These are phyloP conservation scores for Garcileccinum viscosum DNA, from an alignment of 1,284 basidiomycete genomes.

Conservation along the genomic window DNA sequence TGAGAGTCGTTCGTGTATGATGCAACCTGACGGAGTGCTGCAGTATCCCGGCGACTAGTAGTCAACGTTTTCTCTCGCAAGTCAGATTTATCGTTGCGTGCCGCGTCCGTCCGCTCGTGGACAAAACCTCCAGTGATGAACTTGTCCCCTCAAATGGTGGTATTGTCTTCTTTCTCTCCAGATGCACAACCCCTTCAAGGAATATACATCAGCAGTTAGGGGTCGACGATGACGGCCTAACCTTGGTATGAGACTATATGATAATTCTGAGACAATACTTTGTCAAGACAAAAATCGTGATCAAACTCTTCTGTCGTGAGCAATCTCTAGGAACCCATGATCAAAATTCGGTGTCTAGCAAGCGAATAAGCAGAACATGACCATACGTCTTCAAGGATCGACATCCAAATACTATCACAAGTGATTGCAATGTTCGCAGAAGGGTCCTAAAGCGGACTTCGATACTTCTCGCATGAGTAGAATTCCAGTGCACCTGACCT, in stretches of 20 bases:
- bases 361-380: not conserved
- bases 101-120: conserved; percentile 18
- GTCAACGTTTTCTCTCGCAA: conserved; percentile 9
- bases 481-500: not conserved
- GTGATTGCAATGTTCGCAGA: not conserved
- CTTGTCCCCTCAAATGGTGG: no score
- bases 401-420: conserved; percentile 12
- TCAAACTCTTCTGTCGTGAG: not conserved
- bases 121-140: no score
- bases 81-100: conserved; percentile 6
- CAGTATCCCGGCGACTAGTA: conserved; percentile 15
- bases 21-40: conserved; percentile 6
- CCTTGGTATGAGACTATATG: not conserved
- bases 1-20: not conserved
- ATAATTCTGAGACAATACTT: not conserved
- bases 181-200: conserved; percentile 2
- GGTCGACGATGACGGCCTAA: not conserved
- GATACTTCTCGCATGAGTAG: not conserved
- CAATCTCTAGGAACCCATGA: not conserved
- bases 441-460: not conserved
- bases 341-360: not conserved
- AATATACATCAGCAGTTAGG: not conserved
- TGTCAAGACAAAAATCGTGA: not conserved
- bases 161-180: conserved; percentile 13
- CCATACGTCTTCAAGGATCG: conserved; percentile 17